phyloP scores from a whole-genome alignment of 2,329 filamentous ascomycete species.

The Bipolaris cookei region DNA sequence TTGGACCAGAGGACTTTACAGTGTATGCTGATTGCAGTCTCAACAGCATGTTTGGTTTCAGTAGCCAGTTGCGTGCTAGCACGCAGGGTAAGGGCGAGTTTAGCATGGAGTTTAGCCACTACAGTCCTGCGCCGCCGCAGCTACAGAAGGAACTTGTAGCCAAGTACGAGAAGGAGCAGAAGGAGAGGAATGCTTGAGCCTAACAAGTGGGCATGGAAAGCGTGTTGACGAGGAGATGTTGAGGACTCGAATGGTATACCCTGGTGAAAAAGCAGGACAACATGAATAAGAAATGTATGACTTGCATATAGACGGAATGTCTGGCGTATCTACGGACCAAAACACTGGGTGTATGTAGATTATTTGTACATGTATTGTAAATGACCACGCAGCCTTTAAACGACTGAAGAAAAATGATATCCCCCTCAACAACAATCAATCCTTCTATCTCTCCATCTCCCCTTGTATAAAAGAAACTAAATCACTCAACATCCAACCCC shows the following conservation, averaged over 20 bases:
- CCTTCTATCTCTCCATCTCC: not conserved
- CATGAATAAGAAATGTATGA: slow-evolving; percentile 2
- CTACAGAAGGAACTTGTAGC: slow-evolving; percentile 79
- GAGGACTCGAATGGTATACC: not conserved
- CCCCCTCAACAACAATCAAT: slow-evolving; percentile 7
- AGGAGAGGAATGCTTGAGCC: slow-evolving; percentile 66
- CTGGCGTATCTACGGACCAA: slow-evolving; percentile 18
- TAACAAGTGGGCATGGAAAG: slow-evolving; percentile 24
- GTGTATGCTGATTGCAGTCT: slow-evolving; percentile 89
- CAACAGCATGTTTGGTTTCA: slow-evolving; percentile 98
- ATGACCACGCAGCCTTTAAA: slow-evolving; percentile 5
- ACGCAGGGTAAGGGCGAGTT: slow-evolving; percentile 99
- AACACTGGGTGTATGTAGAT: slow-evolving; percentile 16
- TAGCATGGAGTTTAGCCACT: slow-evolving; percentile 98
- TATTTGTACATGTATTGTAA: slow-evolving; percentile 27
- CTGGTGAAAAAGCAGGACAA: not conserved
- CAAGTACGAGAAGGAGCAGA: slow-evolving; percentile 71
- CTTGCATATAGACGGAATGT: slow-evolving; percentile 30
- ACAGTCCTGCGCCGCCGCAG: slow-evolving; percentile 83
- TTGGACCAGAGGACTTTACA: slow-evolving; percentile 91
- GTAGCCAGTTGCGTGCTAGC: slow-evolving; percentile 84
- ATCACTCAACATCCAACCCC: slow-evolving; percentile 39
- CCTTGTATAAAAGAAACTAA: not conserved
- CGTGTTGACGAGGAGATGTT: not conserved
- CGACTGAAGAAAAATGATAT: slow-evolving; percentile 20